Evolutionary conservation across 1,284 basidiomycete genomes (phyloP).

Genomic region (Phellopilus nigrolimitatus): DNA sequence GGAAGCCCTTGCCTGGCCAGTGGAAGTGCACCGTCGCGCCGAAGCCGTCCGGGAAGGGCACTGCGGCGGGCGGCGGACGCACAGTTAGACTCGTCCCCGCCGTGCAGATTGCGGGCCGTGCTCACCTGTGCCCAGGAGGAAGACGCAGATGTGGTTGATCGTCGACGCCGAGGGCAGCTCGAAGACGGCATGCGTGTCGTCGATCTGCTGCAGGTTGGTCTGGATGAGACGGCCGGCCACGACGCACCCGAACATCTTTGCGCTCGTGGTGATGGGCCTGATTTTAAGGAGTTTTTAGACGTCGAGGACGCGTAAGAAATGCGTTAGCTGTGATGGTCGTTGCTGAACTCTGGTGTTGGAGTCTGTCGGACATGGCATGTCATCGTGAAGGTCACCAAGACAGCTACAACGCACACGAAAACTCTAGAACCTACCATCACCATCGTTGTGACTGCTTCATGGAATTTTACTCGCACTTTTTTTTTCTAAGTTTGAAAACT

Average conservation of each 20-base stretch:
- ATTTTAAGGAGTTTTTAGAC: neutral
- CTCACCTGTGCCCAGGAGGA: conserved; percentile 77
- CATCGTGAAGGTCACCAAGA: neutral
- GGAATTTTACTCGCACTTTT: too few relatives aligned
- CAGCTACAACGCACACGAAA: conserved; percentile 7
- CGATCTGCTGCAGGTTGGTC: conserved; percentile 71
- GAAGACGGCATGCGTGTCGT: conserved; percentile 84
- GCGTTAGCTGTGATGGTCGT: neutral
- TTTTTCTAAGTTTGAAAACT: too few relatives aligned
- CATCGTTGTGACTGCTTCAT: too few relatives aligned
- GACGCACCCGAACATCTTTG: conserved; percentile 67
- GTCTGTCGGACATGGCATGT: conserved; percentile 4
- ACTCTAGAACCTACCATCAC: conserved; percentile 12
- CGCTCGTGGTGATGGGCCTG: neutral
- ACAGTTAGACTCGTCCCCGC: neutral
- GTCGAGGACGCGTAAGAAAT: neutral
- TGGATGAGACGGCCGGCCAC: conserved; percentile 73
- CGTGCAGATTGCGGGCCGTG: conserved; percentile 18
- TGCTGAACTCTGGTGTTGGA: neutral
- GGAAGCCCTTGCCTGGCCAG: conserved; percentile 86
- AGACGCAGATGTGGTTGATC: conserved; percentile 89
- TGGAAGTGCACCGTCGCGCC: conserved; percentile 88
- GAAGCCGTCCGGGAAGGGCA: conserved; percentile 85
- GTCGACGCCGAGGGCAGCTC: conserved; percentile 70
- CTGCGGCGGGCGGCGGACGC: conserved; percentile 30